Base-by-base conservation (phyloP, 495 filamentous ascomycete genomes). In the Hypoxylon fuscum region DNA sequence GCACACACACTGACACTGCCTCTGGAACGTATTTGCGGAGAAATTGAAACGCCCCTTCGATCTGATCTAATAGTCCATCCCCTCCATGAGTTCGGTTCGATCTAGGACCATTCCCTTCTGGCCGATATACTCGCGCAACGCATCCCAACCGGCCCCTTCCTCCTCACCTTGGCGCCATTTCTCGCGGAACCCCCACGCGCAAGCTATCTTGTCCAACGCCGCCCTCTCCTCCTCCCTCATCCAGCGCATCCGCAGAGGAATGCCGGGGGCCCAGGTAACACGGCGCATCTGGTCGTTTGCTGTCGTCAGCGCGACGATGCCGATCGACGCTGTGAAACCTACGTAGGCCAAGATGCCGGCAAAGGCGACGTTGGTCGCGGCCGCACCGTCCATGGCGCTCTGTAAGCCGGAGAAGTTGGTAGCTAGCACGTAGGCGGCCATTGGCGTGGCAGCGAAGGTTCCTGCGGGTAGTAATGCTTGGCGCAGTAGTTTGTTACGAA, bases 281-380 rank as follows among this genome's bases (percentile, higher is more conserved):
- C 95, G 85, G 54, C 92, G 87, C 90, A 96, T 96, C 72, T 98
- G 93, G 72, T 97, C 92, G 76, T 97, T 97, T 15, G 85, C 78
- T 12, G 93, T 96, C 25, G 88, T 88, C 20, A 94, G 72, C 11
- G 93, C 92, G 11, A 97, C 82, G n/a, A 92, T 67, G 4, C 94
- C 95, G 41, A 97, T 82, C 1, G 87, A 89, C 2, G 84, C 87
- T 6, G 90, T 91, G 47, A 91, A 88, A 1, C 82, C 86, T 11
- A 95, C 79, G 70, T 97, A 98, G 11, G 91, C 88, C 18, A 95
- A 62, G 11, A 90, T 88, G 8, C 92, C 95, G 3, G 80, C 84
- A 66, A 96, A 94, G 0, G 88, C 87, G 52, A 95, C 84, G n/a
- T 83, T 85, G 11, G 90, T 91, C 12, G 91, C 90, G 34, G 81